Evolutionary conservation across 2,329 filamentous ascomycete genomes (phyloP), one percentile per base, ranked within the genome.

Genomic region (Arthroderma sp.): DNA sequence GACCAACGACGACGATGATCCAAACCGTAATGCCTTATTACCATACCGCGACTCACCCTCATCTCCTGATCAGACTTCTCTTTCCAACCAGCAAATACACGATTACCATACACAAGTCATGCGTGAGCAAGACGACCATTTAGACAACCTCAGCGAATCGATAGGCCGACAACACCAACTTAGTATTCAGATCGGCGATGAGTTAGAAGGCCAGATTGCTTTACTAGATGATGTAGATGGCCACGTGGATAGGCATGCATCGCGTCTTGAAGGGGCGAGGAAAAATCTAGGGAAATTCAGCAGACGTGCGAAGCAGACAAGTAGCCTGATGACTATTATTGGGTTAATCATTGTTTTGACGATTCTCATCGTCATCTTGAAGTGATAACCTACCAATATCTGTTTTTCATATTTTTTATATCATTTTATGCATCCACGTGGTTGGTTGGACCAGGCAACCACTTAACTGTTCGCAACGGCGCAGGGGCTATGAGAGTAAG

Each of bases 141-240:
- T 98, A n/a, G 89, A 96, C 61, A 73, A 75, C 6, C 70, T 98
- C 3, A 85, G 88, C n/a, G 77, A 80, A 56, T 85, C 79, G 47
- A 95, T 98, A 53, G 77, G 84, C 3, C 78, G 91, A 34, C 91
- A 96, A 69, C 74, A 93, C 41, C 85, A 96, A 67, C 72, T 98
- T 49, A 88, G 83, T 59, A 93, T 95, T 69, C 85, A 91, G 68
- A 96, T 98, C 57, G 89, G 91, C 29, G 85, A 95, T 61, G 91
- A 98, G 71, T 73, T 98, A 32, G 91, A 96, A 55, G 82, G 80
- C 53, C 91, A 98, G 57, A 83, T 93, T 33, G 74, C 82, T 54
- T 72, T 98, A 71, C 71, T 98, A 29, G 89, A 95, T 61, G 89
- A 94, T 56, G 79, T 93, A 38, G 91, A 96, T 58, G 75, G 75